Conservation (phyloP, 441 rosid species). For the Theobroma grandiflorum region DNA sequence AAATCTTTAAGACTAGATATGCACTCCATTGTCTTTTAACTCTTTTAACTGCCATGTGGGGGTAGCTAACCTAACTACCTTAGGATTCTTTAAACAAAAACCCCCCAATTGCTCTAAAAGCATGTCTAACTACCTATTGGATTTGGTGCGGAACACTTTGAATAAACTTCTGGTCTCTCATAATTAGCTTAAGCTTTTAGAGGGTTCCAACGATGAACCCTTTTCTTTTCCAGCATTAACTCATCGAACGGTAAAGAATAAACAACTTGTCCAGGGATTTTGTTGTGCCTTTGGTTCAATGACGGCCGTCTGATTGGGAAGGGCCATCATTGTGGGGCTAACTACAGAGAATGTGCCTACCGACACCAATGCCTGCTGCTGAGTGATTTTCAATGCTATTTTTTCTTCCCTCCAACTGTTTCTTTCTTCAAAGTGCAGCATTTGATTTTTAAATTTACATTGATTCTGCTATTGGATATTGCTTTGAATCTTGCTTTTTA, state of each 20-base stretch:
- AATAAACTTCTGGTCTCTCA: neutral
- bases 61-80: slow-evolving; percentile 27
- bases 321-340: neutral
- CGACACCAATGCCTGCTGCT: slow-evolving; percentile 22
- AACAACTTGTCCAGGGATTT: neutral
- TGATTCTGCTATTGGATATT: neutral
- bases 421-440: neutral
- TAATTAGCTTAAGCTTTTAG: slow-evolving; percentile 8
- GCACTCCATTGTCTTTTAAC: neutral
- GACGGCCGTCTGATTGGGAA: neutral
- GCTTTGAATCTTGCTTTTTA: slow-evolving; percentile 13
- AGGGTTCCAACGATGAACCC: neutral
- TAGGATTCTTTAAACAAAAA: neutral
- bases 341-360: neutral
- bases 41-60: slow-evolving; percentile 13
- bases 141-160: slow-evolving; percentile 22
- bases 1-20: slow-evolving; percentile 1
- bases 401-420: neutral
- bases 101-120: slow-evolving; percentile 14
- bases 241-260: neutral
- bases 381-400: slow-evolving; percentile 10
- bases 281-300: neutral
- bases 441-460: slow-evolving; percentile 16
- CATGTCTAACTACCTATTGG: slow-evolving; percentile 26
- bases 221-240: neutral